phyloP scores from a whole-genome alignment of 345 rosid species.

The Syzygium grande region DNA sequence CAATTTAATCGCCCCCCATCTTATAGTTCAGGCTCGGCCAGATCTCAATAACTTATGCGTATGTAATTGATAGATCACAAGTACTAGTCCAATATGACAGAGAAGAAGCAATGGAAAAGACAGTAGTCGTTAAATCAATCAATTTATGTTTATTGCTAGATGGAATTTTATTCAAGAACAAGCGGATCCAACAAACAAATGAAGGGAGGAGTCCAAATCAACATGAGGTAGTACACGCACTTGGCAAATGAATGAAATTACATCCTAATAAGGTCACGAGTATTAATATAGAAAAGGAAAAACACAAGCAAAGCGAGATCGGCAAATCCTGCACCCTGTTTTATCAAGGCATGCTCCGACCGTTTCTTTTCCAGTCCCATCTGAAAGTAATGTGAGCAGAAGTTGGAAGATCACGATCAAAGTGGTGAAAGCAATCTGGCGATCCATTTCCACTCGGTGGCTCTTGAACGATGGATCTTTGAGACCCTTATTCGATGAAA shows the following conservation, averaged over 20 bases:
- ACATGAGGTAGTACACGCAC: neutral
- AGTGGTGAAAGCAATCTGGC: neutral
- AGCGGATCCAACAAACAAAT: neutral
- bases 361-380: neutral
- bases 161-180: neutral
- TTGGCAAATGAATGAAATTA: neutral
- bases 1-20: neutral
- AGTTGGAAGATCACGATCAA: neutral
- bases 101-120: neutral
- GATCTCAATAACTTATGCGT: neutral
- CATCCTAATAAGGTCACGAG: neutral
- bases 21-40: neutral
- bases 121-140: neutral
- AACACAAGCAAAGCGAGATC: neutral
- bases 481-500: conserved; percentile 21
- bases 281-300: neutral
- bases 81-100: neutral
- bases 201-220: neutral
- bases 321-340: neutral
- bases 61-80: neutral
- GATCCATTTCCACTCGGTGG: neutral
- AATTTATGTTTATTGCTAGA: neutral
- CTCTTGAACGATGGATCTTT: neutral
- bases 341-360: neutral
- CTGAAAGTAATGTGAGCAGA: neutral